Conservation (phyloP, 73 alveolate species). For the Paramecium sexaurelia region DNA sequence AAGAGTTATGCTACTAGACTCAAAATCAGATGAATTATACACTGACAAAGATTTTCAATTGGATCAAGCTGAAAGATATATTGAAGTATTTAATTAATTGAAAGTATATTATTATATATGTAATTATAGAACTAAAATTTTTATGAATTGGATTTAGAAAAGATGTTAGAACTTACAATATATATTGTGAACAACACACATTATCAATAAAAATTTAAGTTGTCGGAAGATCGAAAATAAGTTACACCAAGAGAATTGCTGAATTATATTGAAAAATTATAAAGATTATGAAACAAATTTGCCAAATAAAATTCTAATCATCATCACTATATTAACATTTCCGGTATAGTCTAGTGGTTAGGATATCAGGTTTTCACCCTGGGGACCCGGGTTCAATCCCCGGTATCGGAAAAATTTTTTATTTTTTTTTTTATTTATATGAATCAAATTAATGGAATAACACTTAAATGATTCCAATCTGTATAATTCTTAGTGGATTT, state of each 20-base stretch:
- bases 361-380: slow-evolving; percentile 68
- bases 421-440: background rate
- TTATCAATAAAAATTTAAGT: slow-evolving; percentile 14
- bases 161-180: slow-evolving; percentile 27
- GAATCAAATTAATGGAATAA: background rate
- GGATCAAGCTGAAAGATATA: slow-evolving; percentile 7
- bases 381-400: slow-evolving; percentile 70
- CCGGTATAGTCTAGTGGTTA: slow-evolving; percentile 68
- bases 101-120: background rate
- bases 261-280: slow-evolving; percentile 46
- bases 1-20: slow-evolving; percentile 22
- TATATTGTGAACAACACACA: slow-evolving; percentile 45
- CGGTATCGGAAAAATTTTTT: slow-evolving; percentile 63
- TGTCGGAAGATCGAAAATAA: slow-evolving; percentile 5
- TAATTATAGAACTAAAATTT: background rate
- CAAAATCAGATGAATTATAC: slow-evolving; percentile 53
- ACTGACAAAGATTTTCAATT: slow-evolving; percentile 12
- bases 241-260: slow-evolving; percentile 27
- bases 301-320: background rate
- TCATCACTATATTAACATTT: background rate
- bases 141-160: slow-evolving; percentile 28
- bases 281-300: background rate
- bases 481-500: slow-evolving; percentile 77
- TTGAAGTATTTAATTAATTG: slow-evolving; percentile 3
- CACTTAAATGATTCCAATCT: slow-evolving; percentile 14